Percentiles rank a stretch among this genome's conserved stretches.
Conservation (phyloP, 495 filamentous ascomycete species). For the Tuber aestivum region DNA sequence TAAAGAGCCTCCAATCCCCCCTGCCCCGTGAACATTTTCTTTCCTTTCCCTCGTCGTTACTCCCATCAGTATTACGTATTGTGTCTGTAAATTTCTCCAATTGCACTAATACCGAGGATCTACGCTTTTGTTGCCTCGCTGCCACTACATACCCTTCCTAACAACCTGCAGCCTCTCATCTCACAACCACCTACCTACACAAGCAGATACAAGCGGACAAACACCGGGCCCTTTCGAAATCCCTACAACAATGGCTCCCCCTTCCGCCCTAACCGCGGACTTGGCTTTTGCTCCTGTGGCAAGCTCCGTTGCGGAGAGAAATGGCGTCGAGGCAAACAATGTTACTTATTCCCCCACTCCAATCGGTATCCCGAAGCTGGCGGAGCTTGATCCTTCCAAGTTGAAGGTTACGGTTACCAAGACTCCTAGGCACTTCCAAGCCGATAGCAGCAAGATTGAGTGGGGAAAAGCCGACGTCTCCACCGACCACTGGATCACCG, state of each 20-base stretch:
- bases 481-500: slow-evolving; percentile 88
- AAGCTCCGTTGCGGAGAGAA: slow-evolving; percentile 11
- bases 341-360: slow-evolving; percentile 5
- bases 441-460: slow-evolving; percentile 48
- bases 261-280: slow-evolving; percentile 19
- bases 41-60: background rate
- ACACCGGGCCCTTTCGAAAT: background rate
- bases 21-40: background rate
- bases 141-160: background rate
- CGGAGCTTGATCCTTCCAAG: slow-evolving; percentile 64
- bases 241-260: slow-evolving; percentile 21
- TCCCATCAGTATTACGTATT: background rate
- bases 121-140: background rate
- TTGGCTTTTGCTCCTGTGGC: slow-evolving; percentile 7
- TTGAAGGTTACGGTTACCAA: slow-evolving; percentile 63
- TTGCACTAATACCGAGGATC: background rate
- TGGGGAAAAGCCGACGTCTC: slow-evolving; percentile 54
- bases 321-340: slow-evolving; percentile 3
- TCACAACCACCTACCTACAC: background rate
- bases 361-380: slow-evolving; percentile 7
- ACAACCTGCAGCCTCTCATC: background rate
- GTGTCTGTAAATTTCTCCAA: background rate
- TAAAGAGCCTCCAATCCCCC: background rate
- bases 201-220: background rate
- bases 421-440: slow-evolving; percentile 61